Evolutionary conservation across 768 basidiomycete genomes (phyloP).

Genomic region (Calocera cornea): DNA sequence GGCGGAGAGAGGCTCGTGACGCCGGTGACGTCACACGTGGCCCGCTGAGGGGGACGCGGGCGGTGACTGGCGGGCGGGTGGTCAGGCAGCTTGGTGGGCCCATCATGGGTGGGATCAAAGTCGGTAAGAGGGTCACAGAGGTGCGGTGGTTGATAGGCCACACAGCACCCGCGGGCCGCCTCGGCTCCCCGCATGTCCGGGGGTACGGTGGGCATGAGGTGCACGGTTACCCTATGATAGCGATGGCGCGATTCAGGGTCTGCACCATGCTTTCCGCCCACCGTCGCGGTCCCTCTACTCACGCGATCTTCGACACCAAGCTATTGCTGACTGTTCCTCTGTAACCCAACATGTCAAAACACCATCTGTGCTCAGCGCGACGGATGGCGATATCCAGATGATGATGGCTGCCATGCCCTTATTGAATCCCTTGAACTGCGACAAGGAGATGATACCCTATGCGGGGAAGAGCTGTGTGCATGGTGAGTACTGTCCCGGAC

Average conservation of each 20-base stretch:
- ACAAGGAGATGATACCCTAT: constrained; percentile 97
- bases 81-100: too few species aligned
- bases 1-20: neutral
- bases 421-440: constrained; percentile 97
- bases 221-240: too few species aligned
- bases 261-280: too few species aligned
- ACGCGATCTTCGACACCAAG: neutral
- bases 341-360: constrained; percentile 47
- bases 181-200: too few species aligned
- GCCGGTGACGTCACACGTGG: neutral
- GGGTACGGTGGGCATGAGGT: too few species aligned
- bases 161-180: too few species aligned
- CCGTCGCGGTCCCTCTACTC: too few species aligned
- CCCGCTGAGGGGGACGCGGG: neutral
- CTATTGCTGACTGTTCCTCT: neutral
- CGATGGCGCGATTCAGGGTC: too few species aligned
- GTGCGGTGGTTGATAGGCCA: too few species aligned
- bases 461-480: constrained; percentile 94
- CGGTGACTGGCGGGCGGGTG: too few species aligned
- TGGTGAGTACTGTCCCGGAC: constrained; percentile 41
- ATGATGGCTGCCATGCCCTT: constrained; percentile 92
- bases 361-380: constrained; percentile 82
- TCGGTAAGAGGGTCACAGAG: too few species aligned
- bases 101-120: too few species aligned
- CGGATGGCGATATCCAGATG: constrained; percentile 94